These are phyloP conservation scores for Oryza australiensis DNA, from an alignment of 176 grass and related monocot genomes.

Conservation along the genomic window DNA sequence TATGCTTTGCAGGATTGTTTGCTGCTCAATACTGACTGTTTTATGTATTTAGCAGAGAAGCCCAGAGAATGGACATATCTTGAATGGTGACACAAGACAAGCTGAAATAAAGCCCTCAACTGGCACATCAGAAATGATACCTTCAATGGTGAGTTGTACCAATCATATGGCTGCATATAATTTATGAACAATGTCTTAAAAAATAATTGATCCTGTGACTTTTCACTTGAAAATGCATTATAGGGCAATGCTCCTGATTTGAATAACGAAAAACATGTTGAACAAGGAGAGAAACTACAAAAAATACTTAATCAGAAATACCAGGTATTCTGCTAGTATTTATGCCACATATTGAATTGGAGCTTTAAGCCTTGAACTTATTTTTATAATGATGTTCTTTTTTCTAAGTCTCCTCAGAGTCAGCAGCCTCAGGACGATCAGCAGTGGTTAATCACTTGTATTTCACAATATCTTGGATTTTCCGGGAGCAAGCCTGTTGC, in stretches of 20 bases:
- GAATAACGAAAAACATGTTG: conserved; percentile 52
- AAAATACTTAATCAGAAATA: conserved; percentile 68
- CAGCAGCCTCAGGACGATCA: conserved; percentile 55
- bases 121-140: conserved; percentile 46
- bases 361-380: conserved; percentile 14
- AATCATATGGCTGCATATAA: conserved; percentile 22
- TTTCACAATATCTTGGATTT: conserved; percentile 73
- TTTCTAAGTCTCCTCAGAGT: conserved; percentile 36
- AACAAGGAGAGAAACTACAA: conserved; percentile 72
- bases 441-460: conserved; percentile 61
- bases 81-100: conserved; percentile 61
- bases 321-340: conserved; percentile 54
- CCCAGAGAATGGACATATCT: conserved; percentile 70
- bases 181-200: background rate
- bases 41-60: conserved; percentile 51
- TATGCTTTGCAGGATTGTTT: conserved; percentile 25
- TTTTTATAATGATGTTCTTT: conserved; percentile 26
- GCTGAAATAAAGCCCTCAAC: conserved; percentile 47
- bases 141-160: conserved; percentile 42
- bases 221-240: conserved; percentile 16
- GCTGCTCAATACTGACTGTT: conserved; percentile 33
- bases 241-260: conserved; percentile 46
- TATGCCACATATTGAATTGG: conserved; percentile 14
- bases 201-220: conserved; percentile 28
- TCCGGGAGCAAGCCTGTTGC: conserved; percentile 58